phyloP scores from a whole-genome alignment of 176 grass and related monocot species.

The Oryza australiensis region DNA sequence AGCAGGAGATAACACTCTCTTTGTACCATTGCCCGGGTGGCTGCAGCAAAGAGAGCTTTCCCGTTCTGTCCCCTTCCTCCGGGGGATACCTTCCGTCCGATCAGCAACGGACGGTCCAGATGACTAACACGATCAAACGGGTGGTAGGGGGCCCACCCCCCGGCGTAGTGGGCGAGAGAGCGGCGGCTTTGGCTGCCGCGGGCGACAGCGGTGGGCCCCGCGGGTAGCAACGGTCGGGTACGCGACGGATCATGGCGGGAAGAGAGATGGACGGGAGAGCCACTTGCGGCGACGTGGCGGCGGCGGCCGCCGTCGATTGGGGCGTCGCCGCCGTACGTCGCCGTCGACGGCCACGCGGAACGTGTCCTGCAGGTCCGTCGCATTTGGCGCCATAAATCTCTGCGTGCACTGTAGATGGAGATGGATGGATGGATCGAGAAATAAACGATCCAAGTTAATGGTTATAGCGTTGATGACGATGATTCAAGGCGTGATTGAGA shows the following conservation, averaged over 20 bases:
- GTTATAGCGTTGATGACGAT: not conserved
- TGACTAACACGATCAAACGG: not conserved
- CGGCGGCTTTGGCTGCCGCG: conserved; percentile 5
- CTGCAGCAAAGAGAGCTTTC: not conserved
- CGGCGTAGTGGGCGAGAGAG: not conserved
- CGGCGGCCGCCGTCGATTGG: not conserved
- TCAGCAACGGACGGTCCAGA: not conserved
- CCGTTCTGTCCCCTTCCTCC: not conserved
- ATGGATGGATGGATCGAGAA: not conserved
- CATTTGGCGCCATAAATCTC: not conserved
- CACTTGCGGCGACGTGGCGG: not conserved
- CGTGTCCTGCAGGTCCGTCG: not conserved
- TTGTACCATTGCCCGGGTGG: not conserved
- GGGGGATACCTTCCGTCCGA: not conserved
- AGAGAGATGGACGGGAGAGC: not conserved
- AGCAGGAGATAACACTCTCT: not conserved
- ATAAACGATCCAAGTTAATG: not conserved
- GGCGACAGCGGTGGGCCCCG: not conserved
- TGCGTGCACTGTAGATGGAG: no score
- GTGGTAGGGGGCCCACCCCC: not conserved
- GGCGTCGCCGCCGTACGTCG: not conserved
- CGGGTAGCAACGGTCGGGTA: not conserved
- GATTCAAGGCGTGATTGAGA: not conserved
- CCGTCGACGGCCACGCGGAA: not conserved
- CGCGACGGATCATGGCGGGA: not conserved